These are phyloP conservation scores for Acer yangbiense DNA, from an alignment of 345 rosid species.

Conservation along the genomic window DNA sequence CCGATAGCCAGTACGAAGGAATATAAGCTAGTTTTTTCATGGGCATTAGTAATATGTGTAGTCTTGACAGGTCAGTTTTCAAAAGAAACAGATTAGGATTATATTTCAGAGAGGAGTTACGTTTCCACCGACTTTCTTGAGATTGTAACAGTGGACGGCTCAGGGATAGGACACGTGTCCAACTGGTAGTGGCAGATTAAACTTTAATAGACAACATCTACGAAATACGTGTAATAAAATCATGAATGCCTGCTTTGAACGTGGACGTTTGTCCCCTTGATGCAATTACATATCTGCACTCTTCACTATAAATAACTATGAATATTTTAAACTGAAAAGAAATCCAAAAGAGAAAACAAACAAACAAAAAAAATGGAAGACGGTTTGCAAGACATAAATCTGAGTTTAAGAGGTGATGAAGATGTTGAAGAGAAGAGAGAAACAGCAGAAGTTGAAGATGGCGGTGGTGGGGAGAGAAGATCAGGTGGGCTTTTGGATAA, in stretches of 20 bases:
- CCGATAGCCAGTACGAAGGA: background rate
- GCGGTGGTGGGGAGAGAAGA: slow-evolving; percentile 10
- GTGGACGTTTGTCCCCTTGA: slow-evolving; percentile 12
- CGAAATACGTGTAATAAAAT: slow-evolving; percentile 31
- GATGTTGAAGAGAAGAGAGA: background rate
- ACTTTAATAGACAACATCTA: slow-evolving; percentile 11
- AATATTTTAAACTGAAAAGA: too few relatives aligned
- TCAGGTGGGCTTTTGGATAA: slow-evolving; percentile 33
- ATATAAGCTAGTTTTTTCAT: background rate
- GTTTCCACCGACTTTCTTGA: too few relatives aligned
- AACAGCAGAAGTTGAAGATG: slow-evolving; percentile 16
- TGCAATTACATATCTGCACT: too few relatives aligned
- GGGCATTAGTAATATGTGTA: background rate
- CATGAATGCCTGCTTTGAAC: background rate
- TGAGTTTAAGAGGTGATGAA: slow-evolving; percentile 4
- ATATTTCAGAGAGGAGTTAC: too few relatives aligned
- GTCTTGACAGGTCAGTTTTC: too few relatives aligned
- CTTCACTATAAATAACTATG: background rate
- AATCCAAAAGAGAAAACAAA: background rate
- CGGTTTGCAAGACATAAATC: slow-evolving; percentile 30
- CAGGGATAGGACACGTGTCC: background rate
- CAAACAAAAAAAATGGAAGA: slow-evolving; percentile 44
- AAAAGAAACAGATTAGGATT: too few relatives aligned
- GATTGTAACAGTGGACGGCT: background rate
- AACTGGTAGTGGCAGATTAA: background rate